Evolutionary conservation across 2,329 filamentous ascomycete genomes (phyloP).

Genomic region (Aspergillus amoenus): DNA sequence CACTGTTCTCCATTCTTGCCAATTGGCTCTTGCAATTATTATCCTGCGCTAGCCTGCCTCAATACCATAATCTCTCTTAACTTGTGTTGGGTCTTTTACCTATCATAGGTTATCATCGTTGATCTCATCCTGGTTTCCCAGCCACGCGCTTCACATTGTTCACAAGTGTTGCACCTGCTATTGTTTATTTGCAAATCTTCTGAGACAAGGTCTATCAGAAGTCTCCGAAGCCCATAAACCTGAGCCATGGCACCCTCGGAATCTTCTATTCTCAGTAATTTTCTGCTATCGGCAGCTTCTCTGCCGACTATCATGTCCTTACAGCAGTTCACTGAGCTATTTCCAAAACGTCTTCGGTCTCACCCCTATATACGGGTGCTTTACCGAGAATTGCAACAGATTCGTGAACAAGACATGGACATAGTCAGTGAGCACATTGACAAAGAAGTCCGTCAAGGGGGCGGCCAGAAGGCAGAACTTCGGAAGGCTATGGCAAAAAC

Average conservation of each 20-base stretch:
- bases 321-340: slow-evolving; percentile 72
- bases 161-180: neutral
- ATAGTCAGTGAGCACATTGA: slow-evolving; percentile 58
- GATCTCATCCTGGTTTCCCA: neutral
- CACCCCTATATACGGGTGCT: slow-evolving; percentile 68
- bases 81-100: neutral
- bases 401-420: slow-evolving; percentile 69
- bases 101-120: neutral
- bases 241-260: slow-evolving; percentile 70
- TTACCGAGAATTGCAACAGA: slow-evolving; percentile 76
- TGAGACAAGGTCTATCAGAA: neutral
- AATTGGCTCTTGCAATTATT: neutral
- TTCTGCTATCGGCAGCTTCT: slow-evolving; percentile 73
- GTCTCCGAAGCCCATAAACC: neutral
- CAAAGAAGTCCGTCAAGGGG: slow-evolving; percentile 36
- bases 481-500: slow-evolving; percentile 31
- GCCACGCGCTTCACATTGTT: neutral
- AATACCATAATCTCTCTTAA: neutral
- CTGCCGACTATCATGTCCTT: slow-evolving; percentile 72
- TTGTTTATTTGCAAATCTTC: neutral
- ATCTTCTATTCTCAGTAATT: slow-evolving; percentile 71
- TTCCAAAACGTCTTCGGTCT: slow-evolving; percentile 65
- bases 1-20: neutral
- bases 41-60: neutral
- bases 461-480: slow-evolving; percentile 39